Percentiles rank a stretch among this genome's conserved stretches.
These are phyloP conservation scores for Leishmania major DNA, from an alignment of 208 protist species.

Conservation along the genomic window DNA sequence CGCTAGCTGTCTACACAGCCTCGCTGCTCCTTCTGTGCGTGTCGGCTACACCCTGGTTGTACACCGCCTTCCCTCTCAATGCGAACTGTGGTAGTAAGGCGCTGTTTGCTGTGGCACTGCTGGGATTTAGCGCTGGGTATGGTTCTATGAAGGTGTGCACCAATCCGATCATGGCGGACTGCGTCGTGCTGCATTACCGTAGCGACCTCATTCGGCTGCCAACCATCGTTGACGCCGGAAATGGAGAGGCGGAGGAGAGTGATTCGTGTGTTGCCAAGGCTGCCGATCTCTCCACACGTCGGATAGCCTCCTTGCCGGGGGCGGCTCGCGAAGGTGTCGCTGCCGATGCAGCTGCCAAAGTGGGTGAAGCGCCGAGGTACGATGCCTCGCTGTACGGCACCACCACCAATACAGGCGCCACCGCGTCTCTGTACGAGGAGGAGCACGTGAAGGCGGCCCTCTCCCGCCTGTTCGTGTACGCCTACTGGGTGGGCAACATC, in stretches of 20 bases:
- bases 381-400: background rate
- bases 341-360: no score
- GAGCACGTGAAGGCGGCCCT: conserved; percentile 32
- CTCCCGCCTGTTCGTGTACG: conserved; percentile 51
- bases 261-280: background rate
- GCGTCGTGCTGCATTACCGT: conserved; percentile 38
- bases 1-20: conserved; percentile 35
- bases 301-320: background rate
- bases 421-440: conserved; percentile 2
- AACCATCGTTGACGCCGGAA: background rate
- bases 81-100: conserved; percentile 15
- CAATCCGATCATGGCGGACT: conserved; percentile 73
- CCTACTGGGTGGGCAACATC: conserved; percentile 61
- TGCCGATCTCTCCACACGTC: background rate
- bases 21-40: conserved; percentile 43
- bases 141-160: conserved; percentile 80
- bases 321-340: background rate
- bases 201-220: background rate
- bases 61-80: conserved; percentile 39
- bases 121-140: conserved; percentile 52
- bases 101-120: conserved; percentile 37
- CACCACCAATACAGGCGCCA: background rate
- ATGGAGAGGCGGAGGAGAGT: background rate
- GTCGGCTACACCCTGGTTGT: conserved; percentile 51
- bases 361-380: background rate